Evolutionary conservation across 228 moss, liverwort and hornwort species (phyloP), one percentile per base, ranked within the genome.

Genomic region (Sphagnum magellanicum): DNA sequence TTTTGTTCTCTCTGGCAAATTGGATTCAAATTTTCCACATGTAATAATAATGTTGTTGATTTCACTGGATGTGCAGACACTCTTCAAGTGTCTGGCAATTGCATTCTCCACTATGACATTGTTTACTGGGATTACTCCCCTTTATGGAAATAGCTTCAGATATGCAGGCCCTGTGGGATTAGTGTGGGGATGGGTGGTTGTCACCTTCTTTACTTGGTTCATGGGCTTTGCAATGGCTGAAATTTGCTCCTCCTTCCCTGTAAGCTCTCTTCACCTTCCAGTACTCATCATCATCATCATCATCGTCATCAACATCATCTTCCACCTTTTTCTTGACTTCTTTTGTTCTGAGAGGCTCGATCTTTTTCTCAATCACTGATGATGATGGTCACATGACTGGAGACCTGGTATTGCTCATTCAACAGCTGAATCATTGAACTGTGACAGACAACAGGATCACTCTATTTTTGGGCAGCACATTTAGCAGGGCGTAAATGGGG

Each of bases 381-480:
- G 32, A 32, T 32, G 32, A 32, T 32, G 32, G 32, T 32, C 32
- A 32, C 32, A 32, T 32, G 32, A 32, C 3, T 32, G 32, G 32
- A 32, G 32, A 32, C 32, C 32, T 32, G 32, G 32, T 32, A 32
- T 32, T 2, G 2, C 32, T 2, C 32, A 32, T 32, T 32, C 32
- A 32, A 32, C 3, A 32, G 32, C 32, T 32, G 32, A 32, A 2
- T 32, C 32, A 55, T 55, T 55, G 55, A 12, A 12, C 8, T 8
- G 12, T 69, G 67, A 57, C 90, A 98, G 93, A 98, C 98, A 68
- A 98, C 98, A 81, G 98, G 98, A 66, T 98, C 98, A 57, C 83
- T 98, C 10, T 98, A 98, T 74, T 98, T 98, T 72, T 98, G 98
- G 98, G 98, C 98, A 60, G 98, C 98, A 68, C 93, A 98, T 83